These are phyloP conservation scores for Cladophialophora yegresii DNA, from an alignment of 2,329 filamentous ascomycete genomes.

Conservation along the genomic window DNA sequence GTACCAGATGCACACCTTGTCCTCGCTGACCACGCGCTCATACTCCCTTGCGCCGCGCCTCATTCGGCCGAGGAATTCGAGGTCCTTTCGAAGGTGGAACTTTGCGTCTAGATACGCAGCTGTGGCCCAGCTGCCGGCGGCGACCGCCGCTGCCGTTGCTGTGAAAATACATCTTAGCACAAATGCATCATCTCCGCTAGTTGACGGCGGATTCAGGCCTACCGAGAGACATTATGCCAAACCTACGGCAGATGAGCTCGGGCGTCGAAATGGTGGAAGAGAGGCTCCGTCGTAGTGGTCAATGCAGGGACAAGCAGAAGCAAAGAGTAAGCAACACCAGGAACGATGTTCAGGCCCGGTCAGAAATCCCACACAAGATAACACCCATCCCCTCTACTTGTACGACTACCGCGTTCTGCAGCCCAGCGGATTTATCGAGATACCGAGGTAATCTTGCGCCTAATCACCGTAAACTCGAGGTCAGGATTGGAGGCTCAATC, in stretches of 20 bases:
- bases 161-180: constrained; percentile 7
- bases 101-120: constrained; percentile 69
- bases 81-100: constrained; percentile 66
- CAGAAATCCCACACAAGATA: not conserved
- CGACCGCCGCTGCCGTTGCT: constrained; percentile 37
- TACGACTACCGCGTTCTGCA: too few species aligned
- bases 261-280: not conserved
- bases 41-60: constrained; percentile 50
- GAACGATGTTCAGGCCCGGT: not conserved
- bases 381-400: not conserved
- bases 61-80: constrained; percentile 51
- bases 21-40: constrained; percentile 54
- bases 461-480: not conserved
- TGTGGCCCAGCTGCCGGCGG: constrained; percentile 44
- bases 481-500: not conserved
- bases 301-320: not conserved
- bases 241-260: not conserved
- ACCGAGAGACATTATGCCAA: constrained; percentile 26
- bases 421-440: not conserved
- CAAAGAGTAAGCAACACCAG: not conserved
- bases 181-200: not conserved
- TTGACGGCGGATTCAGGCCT: not conserved
- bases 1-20: constrained; percentile 65
- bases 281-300: not conserved
- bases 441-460: not conserved